Conservation (phyloP, 2,329 filamentous ascomycete species). For the Alternaria gansuensis region DNA sequence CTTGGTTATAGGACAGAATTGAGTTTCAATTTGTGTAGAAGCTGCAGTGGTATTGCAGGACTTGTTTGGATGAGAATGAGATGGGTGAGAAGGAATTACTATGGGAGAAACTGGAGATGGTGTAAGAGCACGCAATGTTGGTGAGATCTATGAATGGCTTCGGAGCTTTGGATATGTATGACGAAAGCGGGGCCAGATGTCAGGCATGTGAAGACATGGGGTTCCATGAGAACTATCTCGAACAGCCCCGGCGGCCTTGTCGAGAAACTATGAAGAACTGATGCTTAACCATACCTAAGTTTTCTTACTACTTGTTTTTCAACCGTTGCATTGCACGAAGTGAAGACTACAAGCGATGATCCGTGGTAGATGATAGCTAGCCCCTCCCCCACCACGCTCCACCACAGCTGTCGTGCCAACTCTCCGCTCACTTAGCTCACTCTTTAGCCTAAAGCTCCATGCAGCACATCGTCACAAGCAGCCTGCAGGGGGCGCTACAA, state of each 20-base stretch:
- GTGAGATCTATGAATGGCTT: slow-evolving; percentile 27
- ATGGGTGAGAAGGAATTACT: not conserved
- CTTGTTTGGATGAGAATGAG: not conserved
- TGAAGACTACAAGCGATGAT: not conserved
- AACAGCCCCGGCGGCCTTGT: not conserved
- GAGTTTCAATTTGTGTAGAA: not conserved
- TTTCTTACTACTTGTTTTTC: not conserved
- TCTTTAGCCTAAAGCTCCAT: slow-evolving; percentile 21
- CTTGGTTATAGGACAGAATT: not conserved
- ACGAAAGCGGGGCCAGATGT: slow-evolving; percentile 31
- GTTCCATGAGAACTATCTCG: not conserved
- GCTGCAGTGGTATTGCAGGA: not conserved
- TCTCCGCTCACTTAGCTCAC: slow-evolving; percentile 36
- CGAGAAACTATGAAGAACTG: not conserved
- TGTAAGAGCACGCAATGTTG: slow-evolving; percentile 32
- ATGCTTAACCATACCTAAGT: not conserved
- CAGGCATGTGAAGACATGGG: slow-evolving; percentile 4
- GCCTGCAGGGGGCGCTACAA: not conserved
- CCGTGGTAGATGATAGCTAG: slow-evolving; percentile 9
- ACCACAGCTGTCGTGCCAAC: slow-evolving; percentile 27
- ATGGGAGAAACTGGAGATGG: not conserved
- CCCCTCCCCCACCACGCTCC: slow-evolving; percentile 25
- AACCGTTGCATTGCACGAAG: not conserved
- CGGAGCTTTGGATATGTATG: slow-evolving; percentile 35
- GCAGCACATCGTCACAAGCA: slow-evolving; percentile 15